Evolutionary conservation across 768 basidiomycete genomes (phyloP), one percentile per base, ranked within the genome.

Genomic region (Lyophyllum decastes): DNA sequence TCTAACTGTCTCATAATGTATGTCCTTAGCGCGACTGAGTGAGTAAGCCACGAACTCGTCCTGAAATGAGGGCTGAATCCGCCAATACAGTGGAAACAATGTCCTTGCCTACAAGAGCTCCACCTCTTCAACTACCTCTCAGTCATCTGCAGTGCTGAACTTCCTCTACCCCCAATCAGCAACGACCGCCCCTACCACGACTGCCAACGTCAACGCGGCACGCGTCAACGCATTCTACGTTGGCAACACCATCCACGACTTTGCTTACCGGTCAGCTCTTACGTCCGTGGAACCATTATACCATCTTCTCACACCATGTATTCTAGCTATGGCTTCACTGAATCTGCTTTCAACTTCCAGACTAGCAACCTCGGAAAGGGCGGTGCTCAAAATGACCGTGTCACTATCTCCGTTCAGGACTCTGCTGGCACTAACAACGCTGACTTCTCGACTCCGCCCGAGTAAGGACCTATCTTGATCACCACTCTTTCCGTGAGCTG

Each of bases 161-260:
- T 84, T 82, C 64, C 62, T 71, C 58, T 82, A 73, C 65, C 62
- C 67, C 3, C 68, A 74, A 41, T 64, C 73, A 52, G 61, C 70
- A 4, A 52, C 64, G 17, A 40, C 59, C 1, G 66, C 60, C 2
- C 75, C 73, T 2, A 71, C 71, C 8, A 68, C 65, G 43, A 55
- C 61, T 2, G 70, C 49, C 41, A 86, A 87, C 66, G 57, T 82
- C 41, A 76, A 83, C 57, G 81, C 85, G 19, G 83, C 84, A 5
- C 73, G 80, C 16, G 80, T 79, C 2, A 82, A 82, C 61, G 76
- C 75, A 0, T 88, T 86, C 69, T 88, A 86, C 68, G 72, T 86
- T 38, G 76, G 78, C 62, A 89, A 88, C 73, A 78, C 76, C 56
- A 73, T 84, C 54, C 86, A 88, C 66, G 86, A 88, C 54, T 49